These are phyloP conservation scores for Lipomyces mesembrius DNA, from an alignment of 805 yeast genomes.

Conservation along the genomic window DNA sequence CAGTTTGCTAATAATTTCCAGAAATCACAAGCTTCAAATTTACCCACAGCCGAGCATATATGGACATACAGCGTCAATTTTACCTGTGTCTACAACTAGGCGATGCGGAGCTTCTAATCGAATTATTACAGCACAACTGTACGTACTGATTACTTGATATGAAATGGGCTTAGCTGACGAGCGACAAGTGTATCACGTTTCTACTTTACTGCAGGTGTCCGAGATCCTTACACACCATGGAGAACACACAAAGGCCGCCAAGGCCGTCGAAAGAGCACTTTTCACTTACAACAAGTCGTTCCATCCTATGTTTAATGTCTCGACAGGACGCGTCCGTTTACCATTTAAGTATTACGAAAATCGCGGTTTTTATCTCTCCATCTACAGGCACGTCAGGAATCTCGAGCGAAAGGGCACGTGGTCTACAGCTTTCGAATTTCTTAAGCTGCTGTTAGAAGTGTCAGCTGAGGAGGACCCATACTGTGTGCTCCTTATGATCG, in stretches of 20 bases:
- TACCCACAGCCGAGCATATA: constrained; percentile 49
- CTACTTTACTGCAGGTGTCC: constrained; percentile 78
- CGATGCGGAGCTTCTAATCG: constrained; percentile 75
- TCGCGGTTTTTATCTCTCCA: constrained; percentile 73
- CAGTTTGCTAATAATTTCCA: not conserved
- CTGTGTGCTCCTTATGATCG: constrained; percentile 83
- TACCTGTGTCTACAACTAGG: constrained; percentile 67
- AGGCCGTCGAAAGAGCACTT: constrained; percentile 73
- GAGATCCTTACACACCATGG: constrained; percentile 77
- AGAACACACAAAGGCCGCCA: constrained; percentile 68
- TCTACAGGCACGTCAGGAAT: constrained; percentile 71
- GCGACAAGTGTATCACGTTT: constrained; percentile 68
- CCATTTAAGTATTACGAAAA: constrained; percentile 78
- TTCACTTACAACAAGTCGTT: constrained; percentile 80
- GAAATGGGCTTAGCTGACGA: not conserved
- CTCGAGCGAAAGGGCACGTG: constrained; percentile 78
- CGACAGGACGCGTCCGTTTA: constrained; percentile 62
- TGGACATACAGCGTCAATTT: constrained; percentile 48
- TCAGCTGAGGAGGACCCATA: constrained; percentile 76
- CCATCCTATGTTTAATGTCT: constrained; percentile 60
- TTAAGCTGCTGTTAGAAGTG: constrained; percentile 69
- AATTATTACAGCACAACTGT: constrained; percentile 53
- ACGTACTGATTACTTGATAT: constrained; percentile 3
- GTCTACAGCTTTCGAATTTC: constrained; percentile 75
- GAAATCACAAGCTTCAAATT: constrained; percentile 61